A percentile compares a stretch with the other conserved stretches of the same genome.
Conservation (phyloP, 2,329 filamentous ascomycete species). For the Thelonectria discophora region DNA sequence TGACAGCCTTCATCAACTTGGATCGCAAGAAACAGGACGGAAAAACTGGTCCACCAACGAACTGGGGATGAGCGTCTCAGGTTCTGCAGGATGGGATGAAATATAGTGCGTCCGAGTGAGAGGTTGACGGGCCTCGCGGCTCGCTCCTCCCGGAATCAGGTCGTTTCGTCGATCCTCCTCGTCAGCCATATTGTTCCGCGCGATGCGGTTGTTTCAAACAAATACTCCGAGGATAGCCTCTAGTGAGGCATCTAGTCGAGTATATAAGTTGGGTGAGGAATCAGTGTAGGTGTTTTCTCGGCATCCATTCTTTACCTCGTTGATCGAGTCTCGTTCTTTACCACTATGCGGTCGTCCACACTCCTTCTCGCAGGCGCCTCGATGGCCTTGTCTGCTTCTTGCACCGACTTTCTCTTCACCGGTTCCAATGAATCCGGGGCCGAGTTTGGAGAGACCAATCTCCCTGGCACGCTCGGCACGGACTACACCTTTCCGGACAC, state of each 20-base stretch:
- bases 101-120: background rate
- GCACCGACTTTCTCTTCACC: constrained; percentile 37
- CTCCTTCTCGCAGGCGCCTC: background rate
- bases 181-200: background rate
- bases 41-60: constrained; percentile 9
- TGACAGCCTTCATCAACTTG: constrained; percentile 1
- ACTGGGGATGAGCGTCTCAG: constrained; percentile 1
- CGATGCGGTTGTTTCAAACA: constrained; percentile 2
- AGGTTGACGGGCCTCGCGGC: background rate
- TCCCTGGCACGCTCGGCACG: constrained; percentile 66
- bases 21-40: background rate
- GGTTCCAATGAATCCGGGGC: constrained; percentile 59
- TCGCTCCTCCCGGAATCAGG: background rate
- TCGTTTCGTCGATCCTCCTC: background rate
- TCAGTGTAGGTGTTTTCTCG: background rate
- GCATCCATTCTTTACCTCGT: constrained; percentile 5
- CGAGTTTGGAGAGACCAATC: constrained; percentile 67
- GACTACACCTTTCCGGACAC: constrained; percentile 71
- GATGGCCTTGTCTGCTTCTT: background rate
- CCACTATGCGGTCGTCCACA: background rate
- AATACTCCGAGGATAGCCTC: background rate
- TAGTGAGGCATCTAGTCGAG: background rate
- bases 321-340: constrained; percentile 9
- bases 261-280: background rate
- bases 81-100: constrained; percentile 6